Conservation (phyloP, 177 flowering plant species). For the Vitis hybrid region DNA sequence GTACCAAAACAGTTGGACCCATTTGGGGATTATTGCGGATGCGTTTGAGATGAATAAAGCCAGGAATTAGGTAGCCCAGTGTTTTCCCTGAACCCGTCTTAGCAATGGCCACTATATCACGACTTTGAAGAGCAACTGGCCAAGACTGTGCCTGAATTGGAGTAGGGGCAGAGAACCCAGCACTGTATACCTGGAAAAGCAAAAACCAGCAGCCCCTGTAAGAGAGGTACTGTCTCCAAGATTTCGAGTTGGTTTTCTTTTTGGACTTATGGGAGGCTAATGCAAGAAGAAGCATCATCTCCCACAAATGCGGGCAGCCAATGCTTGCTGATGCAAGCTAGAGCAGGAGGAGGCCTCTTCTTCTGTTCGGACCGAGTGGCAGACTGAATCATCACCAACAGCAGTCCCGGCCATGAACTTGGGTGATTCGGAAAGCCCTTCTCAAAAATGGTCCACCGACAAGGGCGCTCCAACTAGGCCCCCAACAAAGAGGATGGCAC, state of each 20-base stretch:
- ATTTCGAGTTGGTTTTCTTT: conserved; percentile 32
- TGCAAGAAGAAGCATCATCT: conserved; percentile 66
- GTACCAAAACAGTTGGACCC: conserved; percentile 88
- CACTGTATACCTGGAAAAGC: conserved; percentile 69
- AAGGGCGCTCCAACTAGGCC: conserved; percentile 74
- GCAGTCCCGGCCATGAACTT: conserved; percentile 69
- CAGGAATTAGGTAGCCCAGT: conserved; percentile 86
- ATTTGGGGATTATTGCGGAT: conserved; percentile 50
- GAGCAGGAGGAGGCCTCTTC: conserved; percentile 75
- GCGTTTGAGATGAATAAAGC: conserved; percentile 75
- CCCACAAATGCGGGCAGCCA: conserved; percentile 40
- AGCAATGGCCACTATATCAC: conserved; percentile 95
- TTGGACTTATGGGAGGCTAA: conserved; percentile 31
- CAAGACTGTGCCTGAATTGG: conserved; percentile 99
- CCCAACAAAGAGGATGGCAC: conserved; percentile 61
- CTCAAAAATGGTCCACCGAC: conserved; percentile 58
- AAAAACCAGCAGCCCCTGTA: conserved; percentile 47
- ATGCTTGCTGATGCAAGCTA: conserved; percentile 74
- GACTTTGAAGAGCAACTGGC: conserved; percentile 85
- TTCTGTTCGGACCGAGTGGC: conserved; percentile 70
- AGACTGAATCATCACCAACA: conserved; percentile 69
- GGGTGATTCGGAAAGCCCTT: conserved; percentile 73
- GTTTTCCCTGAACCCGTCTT: conserved; percentile 98
- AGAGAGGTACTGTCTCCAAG: conserved; percentile 36
- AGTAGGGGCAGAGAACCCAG: conserved; percentile 88